Evolutionary conservation across 768 basidiomycete species (phyloP).

Genomic region (Cubamyces lactineus): DNA sequence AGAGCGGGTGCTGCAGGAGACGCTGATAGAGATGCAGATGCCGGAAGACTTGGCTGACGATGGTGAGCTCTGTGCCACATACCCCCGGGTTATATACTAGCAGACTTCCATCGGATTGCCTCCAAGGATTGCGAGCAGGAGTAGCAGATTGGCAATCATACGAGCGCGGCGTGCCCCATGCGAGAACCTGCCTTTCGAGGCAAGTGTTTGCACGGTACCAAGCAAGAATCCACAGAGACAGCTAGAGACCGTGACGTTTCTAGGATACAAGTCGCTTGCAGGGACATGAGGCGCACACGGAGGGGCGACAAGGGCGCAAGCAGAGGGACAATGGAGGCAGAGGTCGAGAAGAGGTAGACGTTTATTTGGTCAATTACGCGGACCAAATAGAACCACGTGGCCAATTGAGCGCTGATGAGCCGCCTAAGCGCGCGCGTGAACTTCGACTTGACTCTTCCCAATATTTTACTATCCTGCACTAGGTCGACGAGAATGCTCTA

Average conservation of each 20-base stretch:
- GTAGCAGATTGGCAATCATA: slow-evolving; percentile 16
- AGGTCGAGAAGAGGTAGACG: not conserved
- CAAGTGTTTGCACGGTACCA: slow-evolving; percentile 6
- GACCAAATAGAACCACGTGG: slow-evolving; percentile 4
- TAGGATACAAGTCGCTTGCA: slow-evolving; percentile 4
- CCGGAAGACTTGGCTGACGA: slow-evolving; percentile 2
- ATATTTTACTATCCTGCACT: too few relatives aligned
- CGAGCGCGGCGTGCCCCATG: not conserved
- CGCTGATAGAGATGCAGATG: slow-evolving; percentile 7
- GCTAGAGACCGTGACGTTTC: not conserved
- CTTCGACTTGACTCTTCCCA: too few relatives aligned
- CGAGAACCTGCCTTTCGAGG: slow-evolving; percentile 10
- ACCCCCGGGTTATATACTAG: slow-evolving; percentile 9
- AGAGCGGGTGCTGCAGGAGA: slow-evolving; percentile 4
- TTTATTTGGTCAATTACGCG: not conserved
- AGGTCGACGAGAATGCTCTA: too few relatives aligned
- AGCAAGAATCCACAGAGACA: slow-evolving; percentile 3
- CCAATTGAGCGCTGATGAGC: too few relatives aligned
- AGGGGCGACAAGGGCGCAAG: not conserved
- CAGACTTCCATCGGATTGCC: slow-evolving; percentile 2
- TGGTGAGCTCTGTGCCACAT: not conserved
- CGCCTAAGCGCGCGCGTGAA: too few relatives aligned
- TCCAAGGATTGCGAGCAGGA: slow-evolving; percentile 8
- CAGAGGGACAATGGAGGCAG: slow-evolving; percentile 3
- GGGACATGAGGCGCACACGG: not conserved